Evolutionary conservation across 345 rosid species (phyloP).

Genomic region (Linum trigynum): DNA sequence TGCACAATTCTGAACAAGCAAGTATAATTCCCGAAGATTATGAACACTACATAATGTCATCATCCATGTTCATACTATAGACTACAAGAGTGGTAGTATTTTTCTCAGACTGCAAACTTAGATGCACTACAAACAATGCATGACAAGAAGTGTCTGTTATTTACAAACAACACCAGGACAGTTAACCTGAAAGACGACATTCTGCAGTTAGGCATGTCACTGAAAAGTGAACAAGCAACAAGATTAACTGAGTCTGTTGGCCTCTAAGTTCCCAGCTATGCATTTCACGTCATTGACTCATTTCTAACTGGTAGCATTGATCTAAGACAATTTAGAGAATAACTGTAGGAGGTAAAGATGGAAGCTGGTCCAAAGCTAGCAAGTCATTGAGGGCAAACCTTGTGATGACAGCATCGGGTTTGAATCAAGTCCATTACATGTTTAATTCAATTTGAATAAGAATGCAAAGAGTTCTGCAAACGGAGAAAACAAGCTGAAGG

Average conservation of each 20-base stretch:
- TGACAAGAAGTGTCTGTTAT: background rate
- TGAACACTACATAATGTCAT: too few species aligned
- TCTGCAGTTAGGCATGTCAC: background rate
- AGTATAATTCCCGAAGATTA: too few species aligned
- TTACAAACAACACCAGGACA: background rate
- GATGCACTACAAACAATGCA: background rate
- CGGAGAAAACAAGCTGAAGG: slow-evolving; percentile 32
- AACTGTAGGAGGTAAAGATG: too few species aligned
- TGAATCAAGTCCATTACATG: too few species aligned
- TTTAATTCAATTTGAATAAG: background rate
- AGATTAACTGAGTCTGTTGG: background rate
- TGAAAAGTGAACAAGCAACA: too few species aligned
- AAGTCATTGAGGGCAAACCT: too few species aligned
- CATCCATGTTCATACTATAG: background rate
- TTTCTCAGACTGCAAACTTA: too few species aligned
- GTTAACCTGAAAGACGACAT: background rate
- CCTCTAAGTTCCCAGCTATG: background rate
- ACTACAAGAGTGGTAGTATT: too few species aligned
- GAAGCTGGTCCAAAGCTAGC: too few species aligned
- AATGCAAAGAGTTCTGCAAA: slow-evolving; percentile 21
- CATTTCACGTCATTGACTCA: background rate
- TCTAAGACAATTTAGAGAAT: too few species aligned
- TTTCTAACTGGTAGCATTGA: background rate
- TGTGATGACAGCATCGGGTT: too few species aligned
- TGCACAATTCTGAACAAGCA: too few species aligned